Percentiles rank a stretch among this genome's conserved stretches.
These are phyloP conservation scores for Candida oleophila DNA, from an alignment of 805 yeast genomes.

Conservation along the genomic window DNA sequence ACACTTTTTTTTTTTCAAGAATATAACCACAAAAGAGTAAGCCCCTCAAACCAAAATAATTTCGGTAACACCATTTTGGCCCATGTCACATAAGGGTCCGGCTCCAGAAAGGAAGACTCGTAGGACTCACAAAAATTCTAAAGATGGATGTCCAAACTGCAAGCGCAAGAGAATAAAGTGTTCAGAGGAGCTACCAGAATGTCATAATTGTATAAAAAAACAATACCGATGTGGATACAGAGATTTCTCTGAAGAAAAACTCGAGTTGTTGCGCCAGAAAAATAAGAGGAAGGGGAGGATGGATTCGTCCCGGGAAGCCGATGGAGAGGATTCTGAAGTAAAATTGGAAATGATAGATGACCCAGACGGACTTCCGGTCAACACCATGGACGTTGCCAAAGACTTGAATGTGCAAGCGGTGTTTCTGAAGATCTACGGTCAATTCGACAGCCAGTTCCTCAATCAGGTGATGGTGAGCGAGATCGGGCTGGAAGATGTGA, in stretches of 20 bases:
- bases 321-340: neutral
- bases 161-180: constrained; percentile 43
- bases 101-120: constrained; percentile 25
- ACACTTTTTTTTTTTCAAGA: too few species aligned
- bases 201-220: constrained; percentile 38
- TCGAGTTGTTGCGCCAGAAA: constrained; percentile 33
- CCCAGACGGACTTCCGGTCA: neutral
- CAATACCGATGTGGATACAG: constrained; percentile 40
- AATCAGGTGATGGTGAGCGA: neutral
- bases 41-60: neutral
- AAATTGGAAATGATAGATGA: neutral
- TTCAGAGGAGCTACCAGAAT: constrained; percentile 41
- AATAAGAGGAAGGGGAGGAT: constrained; percentile 22
- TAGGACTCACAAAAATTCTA: constrained; percentile 37
- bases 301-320: neutral
- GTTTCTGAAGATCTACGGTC: constrained; percentile 1
- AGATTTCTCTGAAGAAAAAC: constrained; percentile 38
- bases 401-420: constrained; percentile 1
- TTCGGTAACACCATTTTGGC: neutral
- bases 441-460: neutral
- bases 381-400: neutral
- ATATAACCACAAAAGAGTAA: too few species aligned
- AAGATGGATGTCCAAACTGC: constrained; percentile 47
- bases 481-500: neutral
- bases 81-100: constrained; percentile 1